Conservation (phyloP, 2,329 filamentous ascomycete genomes). For the Geosmithia morbida region DNA sequence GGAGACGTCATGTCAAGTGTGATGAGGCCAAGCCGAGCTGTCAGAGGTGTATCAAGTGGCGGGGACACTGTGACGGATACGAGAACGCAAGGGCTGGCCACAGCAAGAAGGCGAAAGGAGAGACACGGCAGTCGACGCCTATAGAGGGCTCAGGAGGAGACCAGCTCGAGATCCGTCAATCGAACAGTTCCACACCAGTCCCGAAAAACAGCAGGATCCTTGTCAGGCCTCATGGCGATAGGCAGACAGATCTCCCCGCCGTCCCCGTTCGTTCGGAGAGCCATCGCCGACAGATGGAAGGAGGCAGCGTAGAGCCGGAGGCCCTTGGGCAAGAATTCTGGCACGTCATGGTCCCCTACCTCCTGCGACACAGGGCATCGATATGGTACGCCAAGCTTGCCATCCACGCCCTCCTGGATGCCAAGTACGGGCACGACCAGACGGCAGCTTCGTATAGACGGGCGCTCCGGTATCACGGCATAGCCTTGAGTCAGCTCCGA, state of each 20-base stretch:
- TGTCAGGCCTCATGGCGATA: neutral
- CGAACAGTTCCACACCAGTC: neutral
- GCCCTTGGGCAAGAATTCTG: constrained; percentile 14
- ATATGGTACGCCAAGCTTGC: constrained; percentile 21
- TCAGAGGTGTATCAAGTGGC: constrained; percentile 15
- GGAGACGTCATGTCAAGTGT: constrained; percentile 17
- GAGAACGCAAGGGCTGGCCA: constrained; percentile 1
- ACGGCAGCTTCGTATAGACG: constrained; percentile 10
- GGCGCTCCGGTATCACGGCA: constrained; percentile 17
- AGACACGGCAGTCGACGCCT: neutral
- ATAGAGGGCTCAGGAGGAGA: neutral
- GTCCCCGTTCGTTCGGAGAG: neutral
- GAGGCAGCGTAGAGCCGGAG: neutral
- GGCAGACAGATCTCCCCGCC: neutral
- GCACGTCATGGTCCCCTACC: constrained; percentile 16
- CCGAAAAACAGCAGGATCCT: neutral
- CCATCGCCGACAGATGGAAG: neutral
- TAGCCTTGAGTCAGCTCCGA: constrained; percentile 14
- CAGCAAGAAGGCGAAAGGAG: neutral
- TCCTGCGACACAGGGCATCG: constrained; percentile 16
- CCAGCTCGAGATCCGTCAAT: neutral
- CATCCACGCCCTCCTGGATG: constrained; percentile 17
- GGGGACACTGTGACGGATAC: constrained; percentile 15
- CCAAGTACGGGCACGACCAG: constrained; percentile 8
- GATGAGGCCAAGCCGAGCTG: constrained; percentile 16